Base-by-base conservation (phyloP, 2,329 filamentous ascomycete genomes). In the Rachicladosporium sp. region DNA sequence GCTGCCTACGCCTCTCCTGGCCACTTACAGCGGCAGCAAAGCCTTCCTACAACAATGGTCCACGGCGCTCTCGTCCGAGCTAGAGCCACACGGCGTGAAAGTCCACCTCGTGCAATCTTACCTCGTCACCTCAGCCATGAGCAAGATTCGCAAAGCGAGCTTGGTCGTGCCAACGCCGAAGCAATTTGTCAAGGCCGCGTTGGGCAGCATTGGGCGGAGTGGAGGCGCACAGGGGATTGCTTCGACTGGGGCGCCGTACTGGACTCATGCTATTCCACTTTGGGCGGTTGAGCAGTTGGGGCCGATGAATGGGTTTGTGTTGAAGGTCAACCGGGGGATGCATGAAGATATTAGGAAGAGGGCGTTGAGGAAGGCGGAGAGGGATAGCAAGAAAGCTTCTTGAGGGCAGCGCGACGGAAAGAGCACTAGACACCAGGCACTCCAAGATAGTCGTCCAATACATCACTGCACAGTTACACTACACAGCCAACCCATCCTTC, bases 11-110 rank as follows among this genome's bases (percentile, higher is more conserved):
- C 88, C 93, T 4, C 78, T 91, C 40, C 74, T 98, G 33, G 91
- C 91, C 9, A 96, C 91, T 3, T 98, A 98, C 71, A 93, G 85
- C 33, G 91, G 91, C 49, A 91, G 82, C 75, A 98, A 98, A 68
- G 89, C 91, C 1, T 98, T 98, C 73, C 73, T 98, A 36, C 89
- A 96, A 65, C 81, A 93, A 57, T 98, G 91, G 91, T 94, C 83
- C 50, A 82, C 78, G 4, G 79, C 91, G 8, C 73, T 98, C 10
- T 83, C 81, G 1, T 75, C 80, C 10, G 91, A 98, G 64, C 73
- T 98, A 23, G 76, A 81, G 46, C 76, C 80, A 1, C 72, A 83
- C 52, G 83, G 85, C 42, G 78, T 98, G 31, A 80, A 86, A 47
- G 87, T 94, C n/a, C 80, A 96, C 62, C 76, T 96, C 36, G 80